Evolutionary conservation across 148 eudicot species (phyloP), one percentile per base, ranked within the genome.

Genomic region (Salicornia ramosissima): DNA sequence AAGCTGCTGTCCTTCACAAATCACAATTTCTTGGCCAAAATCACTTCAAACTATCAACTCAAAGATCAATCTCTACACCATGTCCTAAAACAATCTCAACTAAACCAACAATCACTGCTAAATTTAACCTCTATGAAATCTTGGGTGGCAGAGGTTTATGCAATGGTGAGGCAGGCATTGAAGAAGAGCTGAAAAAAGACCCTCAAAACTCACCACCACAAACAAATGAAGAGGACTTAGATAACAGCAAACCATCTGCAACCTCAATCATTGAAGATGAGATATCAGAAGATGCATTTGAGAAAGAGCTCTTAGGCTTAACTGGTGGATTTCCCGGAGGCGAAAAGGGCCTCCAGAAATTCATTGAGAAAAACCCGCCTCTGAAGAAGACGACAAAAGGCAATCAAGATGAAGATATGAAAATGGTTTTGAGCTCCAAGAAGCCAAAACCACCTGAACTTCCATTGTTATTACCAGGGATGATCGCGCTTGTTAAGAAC

Each of bases 311-410:
- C 21, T 58, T 82, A 52, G 96, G 97, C 22, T 45, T 92, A 36
- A 92, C 97, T 0, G 96, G 96, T 47, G 96, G 96, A 26, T 92
- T 90, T 58, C 96, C 97, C 5, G 96, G 97, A 15, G 97, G 96
- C 10, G 97, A 92, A 75, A 92, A 77, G 78, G 97, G 97, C 4
- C 84, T 92, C 6, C 18, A 71, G 69, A 77, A 83, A 13, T 92
- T 92, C 79, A 71, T 93, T 8, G 88, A 88, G 74, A 42, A 87
- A 73, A 86, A 93, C 65, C 96, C 96, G 52, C 95, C 96, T 8
- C 93, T 86, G 9, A 60, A 68, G 18, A 72, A 74, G 71, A 69
- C 59, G 14, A 69, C 59, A 16, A 34, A 67, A 45, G 26, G 30
- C 9, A 29, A 26, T 31, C 59, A 30, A 52, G 49, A 63, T 54